Percentiles rank a stretch among this genome's conserved stretches.
Conservation (phyloP, 1,284 basidiomycete species). For the Tilletiopsis washingtonensis region DNA sequence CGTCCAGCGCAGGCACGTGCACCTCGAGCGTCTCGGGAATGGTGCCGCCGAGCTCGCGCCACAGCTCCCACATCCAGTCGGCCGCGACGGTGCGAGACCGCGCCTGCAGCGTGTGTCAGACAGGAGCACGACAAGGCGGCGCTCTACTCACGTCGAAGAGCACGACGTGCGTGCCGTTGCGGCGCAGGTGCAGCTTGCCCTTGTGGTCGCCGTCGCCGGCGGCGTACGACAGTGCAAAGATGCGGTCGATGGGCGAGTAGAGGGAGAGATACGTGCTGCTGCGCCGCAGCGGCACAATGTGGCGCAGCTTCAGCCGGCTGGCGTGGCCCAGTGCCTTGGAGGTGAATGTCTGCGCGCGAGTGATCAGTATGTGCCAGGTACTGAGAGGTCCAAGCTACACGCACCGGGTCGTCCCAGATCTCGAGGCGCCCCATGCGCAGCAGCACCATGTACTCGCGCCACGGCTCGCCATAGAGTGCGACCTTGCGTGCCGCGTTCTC, state of each 20-base stretch:
- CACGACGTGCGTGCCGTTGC: conserved; percentile 64
- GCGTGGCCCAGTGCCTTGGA: conserved; percentile 20
- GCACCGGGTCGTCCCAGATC: conserved; percentile 65
- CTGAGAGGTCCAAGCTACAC: background rate
- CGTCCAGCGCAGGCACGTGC: conserved; percentile 53
- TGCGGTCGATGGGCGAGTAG: conserved; percentile 71
- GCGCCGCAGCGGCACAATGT: conserved; percentile 60
- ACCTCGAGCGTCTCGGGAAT: conserved; percentile 53
- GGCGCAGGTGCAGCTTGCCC: conserved; percentile 50
- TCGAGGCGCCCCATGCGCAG: conserved; percentile 68
- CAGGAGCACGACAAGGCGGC: too few relatives aligned
- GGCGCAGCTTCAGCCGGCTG: conserved; percentile 55
- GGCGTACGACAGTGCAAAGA: conserved; percentile 62
- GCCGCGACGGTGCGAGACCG: conserved; percentile 57
- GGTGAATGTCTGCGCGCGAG: conserved; percentile 7
- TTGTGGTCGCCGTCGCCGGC: conserved; percentile 52
- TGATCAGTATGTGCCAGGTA: background rate
- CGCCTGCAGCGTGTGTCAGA: too few relatives aligned
- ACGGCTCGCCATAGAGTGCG: conserved; percentile 60
- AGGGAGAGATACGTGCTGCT: conserved; percentile 61
- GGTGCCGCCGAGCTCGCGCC: conserved; percentile 57
- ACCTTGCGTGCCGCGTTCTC: conserved; percentile 55
- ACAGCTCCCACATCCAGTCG: conserved; percentile 77
- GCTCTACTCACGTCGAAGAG: too few relatives aligned
- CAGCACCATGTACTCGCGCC: conserved; percentile 68